These are phyloP conservation scores for Cerrena zonata DNA, from an alignment of 1,284 basidiomycete genomes.

Conservation along the genomic window DNA sequence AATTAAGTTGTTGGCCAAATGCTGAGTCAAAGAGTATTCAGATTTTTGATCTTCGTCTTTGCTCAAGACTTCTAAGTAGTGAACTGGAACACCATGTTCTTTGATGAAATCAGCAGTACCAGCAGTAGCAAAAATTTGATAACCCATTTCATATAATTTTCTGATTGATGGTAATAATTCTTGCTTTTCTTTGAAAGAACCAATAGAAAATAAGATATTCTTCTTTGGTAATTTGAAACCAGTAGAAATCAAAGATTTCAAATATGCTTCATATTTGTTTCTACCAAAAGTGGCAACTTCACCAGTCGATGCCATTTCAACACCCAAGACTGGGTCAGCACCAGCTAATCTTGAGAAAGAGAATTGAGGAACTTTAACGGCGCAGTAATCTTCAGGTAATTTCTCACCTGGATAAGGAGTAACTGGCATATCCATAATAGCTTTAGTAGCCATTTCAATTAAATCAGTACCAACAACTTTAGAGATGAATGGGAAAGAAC, in stretches of 20 bases:
- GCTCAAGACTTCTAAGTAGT: slow-evolving; percentile 83
- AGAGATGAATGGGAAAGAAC: slow-evolving; percentile 98
- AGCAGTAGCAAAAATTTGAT: slow-evolving; percentile 94
- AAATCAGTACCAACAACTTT: slow-evolving; percentile 97
- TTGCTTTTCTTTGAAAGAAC: slow-evolving; percentile 95
- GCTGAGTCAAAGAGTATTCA: slow-evolving; percentile 91
- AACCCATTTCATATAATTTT: slow-evolving; percentile 87
- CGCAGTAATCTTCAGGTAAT: slow-evolving; percentile 90
- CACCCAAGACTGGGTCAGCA: slow-evolving; percentile 96
- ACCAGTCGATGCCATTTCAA: slow-evolving; percentile 99
- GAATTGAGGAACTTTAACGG: slow-evolving; percentile 98
- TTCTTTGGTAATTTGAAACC: slow-evolving; percentile 93
- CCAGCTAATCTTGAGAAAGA: slow-evolving; percentile 93
- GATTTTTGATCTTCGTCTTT: slow-evolving; percentile 84
- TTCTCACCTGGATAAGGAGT: slow-evolving; percentile 85
- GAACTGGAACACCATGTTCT: slow-evolving; percentile 67
- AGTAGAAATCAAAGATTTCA: slow-evolving; percentile 94
- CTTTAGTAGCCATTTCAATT: slow-evolving; percentile 97
- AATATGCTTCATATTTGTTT: slow-evolving; percentile 97
- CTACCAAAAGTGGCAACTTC: slow-evolving; percentile 98
- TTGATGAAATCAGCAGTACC: slow-evolving; percentile 93
- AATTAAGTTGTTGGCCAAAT: slow-evolving; percentile 91
- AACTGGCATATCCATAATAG: slow-evolving; percentile 91
- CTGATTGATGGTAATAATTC: slow-evolving; percentile 96
- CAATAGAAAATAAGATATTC: slow-evolving; percentile 94